Percentiles rank a stretch among this genome's conserved stretches.
These are phyloP conservation scores for Colletotrichum endophyticum DNA, from an alignment of 2,329 filamentous ascomycete species.

Conservation along the genomic window DNA sequence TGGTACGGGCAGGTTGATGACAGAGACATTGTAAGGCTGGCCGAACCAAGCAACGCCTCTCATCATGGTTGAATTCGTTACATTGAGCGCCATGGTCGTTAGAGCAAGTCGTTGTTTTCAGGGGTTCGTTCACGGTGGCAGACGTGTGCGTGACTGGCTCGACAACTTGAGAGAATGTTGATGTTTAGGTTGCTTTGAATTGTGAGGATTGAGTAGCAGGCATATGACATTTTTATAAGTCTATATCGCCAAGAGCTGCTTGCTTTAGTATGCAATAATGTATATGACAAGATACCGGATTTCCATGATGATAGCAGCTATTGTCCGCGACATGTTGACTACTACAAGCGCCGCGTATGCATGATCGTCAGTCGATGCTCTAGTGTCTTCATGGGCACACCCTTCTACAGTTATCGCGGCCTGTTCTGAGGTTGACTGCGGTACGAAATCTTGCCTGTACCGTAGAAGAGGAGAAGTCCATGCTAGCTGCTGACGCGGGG, in stretches of 20 bases:
- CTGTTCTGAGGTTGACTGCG: no score
- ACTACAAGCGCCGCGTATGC: background rate
- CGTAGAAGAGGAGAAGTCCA: background rate
- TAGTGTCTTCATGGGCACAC: background rate
- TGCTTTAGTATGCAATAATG: background rate
- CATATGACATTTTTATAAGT: background rate
- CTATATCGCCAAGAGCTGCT: background rate
- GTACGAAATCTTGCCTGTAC: no score
- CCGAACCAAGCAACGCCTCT: background rate
- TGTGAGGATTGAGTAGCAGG: background rate
- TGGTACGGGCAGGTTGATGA: constrained; percentile 18
- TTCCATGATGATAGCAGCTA: background rate
- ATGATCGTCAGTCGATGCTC: background rate
- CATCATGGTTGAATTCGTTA: background rate
- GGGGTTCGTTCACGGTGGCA: background rate
- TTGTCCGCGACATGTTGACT: background rate
- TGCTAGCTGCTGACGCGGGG: background rate
- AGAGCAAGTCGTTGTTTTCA: background rate
- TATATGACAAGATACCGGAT: background rate
- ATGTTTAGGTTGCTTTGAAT: background rate
- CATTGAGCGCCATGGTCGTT: background rate
- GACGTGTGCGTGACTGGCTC: background rate
- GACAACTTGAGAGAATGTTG: background rate
- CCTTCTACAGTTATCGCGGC: background rate
- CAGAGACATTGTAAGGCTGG: background rate